Conservation (phyloP, 1,284 basidiomycete species). For the Phaffia rhodozyma region DNA sequence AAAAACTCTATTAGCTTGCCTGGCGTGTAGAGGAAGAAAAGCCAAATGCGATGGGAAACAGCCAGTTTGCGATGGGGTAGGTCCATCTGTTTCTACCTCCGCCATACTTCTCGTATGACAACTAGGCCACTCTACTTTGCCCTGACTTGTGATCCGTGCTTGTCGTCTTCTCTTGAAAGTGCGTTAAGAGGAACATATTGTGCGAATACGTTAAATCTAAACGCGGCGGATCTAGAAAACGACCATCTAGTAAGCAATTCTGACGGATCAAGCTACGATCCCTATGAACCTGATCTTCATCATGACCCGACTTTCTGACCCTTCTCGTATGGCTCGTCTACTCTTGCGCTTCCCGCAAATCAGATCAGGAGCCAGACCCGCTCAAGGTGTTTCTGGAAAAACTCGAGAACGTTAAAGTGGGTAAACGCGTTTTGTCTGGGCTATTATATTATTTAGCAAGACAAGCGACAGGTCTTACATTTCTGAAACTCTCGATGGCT, state of each 20-base stretch:
- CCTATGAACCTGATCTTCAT: conserved; percentile 2
- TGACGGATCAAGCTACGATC: neutral
- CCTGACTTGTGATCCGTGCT: neutral
- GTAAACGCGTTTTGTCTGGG: neutral
- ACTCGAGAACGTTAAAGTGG: conserved; percentile 24
- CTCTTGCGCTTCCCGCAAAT: neutral
- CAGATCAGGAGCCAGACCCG: conserved; percentile 23
- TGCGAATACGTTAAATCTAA: conserved; percentile 36
- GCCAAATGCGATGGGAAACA: conserved; percentile 35
- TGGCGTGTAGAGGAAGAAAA: conserved; percentile 34
- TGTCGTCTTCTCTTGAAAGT: conserved; percentile 22
- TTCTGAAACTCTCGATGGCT: too few species aligned
- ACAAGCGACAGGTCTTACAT: neutral
- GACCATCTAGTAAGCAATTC: neutral
- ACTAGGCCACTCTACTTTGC: neutral
- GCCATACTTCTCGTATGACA: neutral
- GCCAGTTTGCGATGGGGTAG: conserved; percentile 34
- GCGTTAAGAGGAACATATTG: conserved; percentile 29
- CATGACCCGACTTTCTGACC: too few species aligned
- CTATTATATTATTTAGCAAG: conserved; percentile 22
- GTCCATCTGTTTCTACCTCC: conserved; percentile 14
- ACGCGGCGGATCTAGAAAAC: conserved; percentile 34
- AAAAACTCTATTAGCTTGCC: conserved; percentile 27
- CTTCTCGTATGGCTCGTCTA: conserved; percentile 20
- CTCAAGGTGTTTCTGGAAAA: conserved; percentile 31